Evolutionary conservation across 148 eudicot genomes (phyloP).

Genomic region (Camellia japonica): DNA sequence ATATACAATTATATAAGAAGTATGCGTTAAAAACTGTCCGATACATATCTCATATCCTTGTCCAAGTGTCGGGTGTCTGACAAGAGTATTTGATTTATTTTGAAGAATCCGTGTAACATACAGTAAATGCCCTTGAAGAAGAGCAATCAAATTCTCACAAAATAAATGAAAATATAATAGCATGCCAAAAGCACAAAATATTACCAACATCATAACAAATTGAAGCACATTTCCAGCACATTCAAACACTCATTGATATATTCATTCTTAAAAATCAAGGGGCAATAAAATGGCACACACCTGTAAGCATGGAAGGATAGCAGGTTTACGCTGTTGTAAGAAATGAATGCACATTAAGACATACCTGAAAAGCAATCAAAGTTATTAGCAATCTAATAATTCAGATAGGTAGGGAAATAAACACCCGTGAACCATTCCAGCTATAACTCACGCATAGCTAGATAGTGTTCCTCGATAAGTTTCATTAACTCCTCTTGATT

Average conservation of each 20-base stretch:
- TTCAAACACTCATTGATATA: background rate
- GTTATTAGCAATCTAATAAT: conserved; percentile 13
- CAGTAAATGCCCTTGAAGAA: background rate
- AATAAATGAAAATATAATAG: background rate
- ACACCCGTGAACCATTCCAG: background rate
- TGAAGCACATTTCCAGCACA: background rate
- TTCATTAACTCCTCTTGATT: conserved; percentile 86
- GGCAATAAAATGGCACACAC: conserved; percentile 28
- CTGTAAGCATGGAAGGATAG: conserved; percentile 97
- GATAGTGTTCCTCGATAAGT: conserved; percentile 95
- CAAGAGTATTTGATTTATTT: no score
- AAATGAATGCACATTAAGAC: conserved; percentile 98
- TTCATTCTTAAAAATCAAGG: conserved; percentile 2
- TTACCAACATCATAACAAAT: background rate
- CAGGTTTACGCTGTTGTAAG: conserved; percentile 83
- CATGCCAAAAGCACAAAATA: background rate
- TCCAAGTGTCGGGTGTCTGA: no score
- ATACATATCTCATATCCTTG: no score
- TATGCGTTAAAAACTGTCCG: no score
- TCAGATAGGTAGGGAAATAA: background rate
- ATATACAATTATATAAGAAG: no score
- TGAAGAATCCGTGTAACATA: no score
- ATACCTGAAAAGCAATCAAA: conserved; percentile 56
- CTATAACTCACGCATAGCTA: conserved; percentile 88
- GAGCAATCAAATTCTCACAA: background rate